phyloP scores from a whole-genome alignment of 2,329 filamentous ascomycete genomes.

The Passalora sequoiae region DNA sequence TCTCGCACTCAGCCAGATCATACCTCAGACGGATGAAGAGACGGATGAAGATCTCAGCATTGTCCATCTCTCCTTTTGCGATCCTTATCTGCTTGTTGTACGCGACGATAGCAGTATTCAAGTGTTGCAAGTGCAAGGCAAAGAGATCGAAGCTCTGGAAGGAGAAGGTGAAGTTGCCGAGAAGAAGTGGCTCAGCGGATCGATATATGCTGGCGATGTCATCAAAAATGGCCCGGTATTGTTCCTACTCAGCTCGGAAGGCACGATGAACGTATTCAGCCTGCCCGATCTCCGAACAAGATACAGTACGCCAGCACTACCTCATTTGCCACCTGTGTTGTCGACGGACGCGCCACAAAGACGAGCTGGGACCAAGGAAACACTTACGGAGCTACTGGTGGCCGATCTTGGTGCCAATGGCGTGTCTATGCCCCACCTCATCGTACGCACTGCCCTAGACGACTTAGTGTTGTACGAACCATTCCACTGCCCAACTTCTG shows the following conservation, averaged over 20 bases:
- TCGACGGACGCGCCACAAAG: conserved; percentile 65
- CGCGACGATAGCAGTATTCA: conserved; percentile 78
- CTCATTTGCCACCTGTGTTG: conserved; percentile 70
- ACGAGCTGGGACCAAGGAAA: conserved; percentile 66
- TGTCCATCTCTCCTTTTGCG: conserved; percentile 73
- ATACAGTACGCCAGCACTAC: conserved; percentile 70
- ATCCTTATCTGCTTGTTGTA: conserved; percentile 78
- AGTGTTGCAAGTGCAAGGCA: conserved; percentile 65
- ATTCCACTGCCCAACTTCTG: conserved; percentile 47
- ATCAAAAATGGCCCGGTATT: conserved; percentile 56
- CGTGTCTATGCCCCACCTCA: conserved; percentile 68
- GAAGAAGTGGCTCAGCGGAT: conserved; percentile 76
- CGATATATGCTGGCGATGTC: conserved; percentile 66
- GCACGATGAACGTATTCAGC: conserved; percentile 66
- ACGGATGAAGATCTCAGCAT: conserved; percentile 75
- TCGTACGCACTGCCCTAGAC: conserved; percentile 72
- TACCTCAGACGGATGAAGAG: conserved; percentile 88
- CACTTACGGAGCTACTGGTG: conserved; percentile 71
- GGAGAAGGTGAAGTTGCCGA: conserved; percentile 61
- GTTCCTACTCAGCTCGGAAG: conserved; percentile 71
- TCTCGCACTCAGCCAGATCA: conserved; percentile 80
- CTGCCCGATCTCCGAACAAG: conserved; percentile 69
- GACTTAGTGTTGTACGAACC: conserved; percentile 87
- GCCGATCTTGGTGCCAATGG: conserved; percentile 76
- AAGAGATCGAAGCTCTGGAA: conserved; percentile 56